A percentile compares a stretch with the other conserved stretches of the same genome.
Evolutionary conservation across 441 rosid species (phyloP).

Genomic region (Pelargonium myrrhifolium): DNA sequence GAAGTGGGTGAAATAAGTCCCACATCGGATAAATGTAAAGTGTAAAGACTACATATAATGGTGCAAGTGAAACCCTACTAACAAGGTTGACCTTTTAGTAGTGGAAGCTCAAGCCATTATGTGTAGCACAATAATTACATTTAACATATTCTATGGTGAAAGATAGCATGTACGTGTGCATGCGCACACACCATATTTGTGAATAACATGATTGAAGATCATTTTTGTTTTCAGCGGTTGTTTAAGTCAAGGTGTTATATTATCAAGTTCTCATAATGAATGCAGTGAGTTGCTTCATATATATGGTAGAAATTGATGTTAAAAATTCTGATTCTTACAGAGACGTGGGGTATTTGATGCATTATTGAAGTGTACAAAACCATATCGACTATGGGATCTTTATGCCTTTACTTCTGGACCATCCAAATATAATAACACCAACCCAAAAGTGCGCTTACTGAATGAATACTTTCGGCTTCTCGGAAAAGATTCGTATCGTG

Average conservation of each 20-base stretch:
- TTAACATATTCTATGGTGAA: no score
- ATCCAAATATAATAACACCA: slow-evolving; percentile 51
- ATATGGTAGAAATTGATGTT: slow-evolving; percentile 14
- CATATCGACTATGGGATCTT: slow-evolving; percentile 74
- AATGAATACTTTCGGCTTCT: slow-evolving; percentile 94
- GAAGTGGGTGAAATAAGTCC: no score
- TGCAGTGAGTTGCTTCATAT: slow-evolving; percentile 2
- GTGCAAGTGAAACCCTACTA: no score
- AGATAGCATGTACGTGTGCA: no score
- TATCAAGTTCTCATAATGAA: not conserved
- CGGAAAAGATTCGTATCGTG: slow-evolving; percentile 45
- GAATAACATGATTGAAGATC: not conserved
- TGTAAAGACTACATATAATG: no score
- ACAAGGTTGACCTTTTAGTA: no score
- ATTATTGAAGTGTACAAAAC: slow-evolving; percentile 49
- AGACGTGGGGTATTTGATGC: slow-evolving; percentile 71
- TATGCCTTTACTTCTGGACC: slow-evolving; percentile 80
- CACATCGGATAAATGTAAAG: no score
- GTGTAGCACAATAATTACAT: no score
- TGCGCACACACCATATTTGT: no score
- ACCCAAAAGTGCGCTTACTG: slow-evolving; percentile 81
- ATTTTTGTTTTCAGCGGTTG: not conserved
- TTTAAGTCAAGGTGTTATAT: not conserved
- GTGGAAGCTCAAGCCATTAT: no score
- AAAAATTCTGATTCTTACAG: slow-evolving; percentile 33